phyloP scores from a whole-genome alignment of 2,329 filamentous ascomycete genomes.

The Fusarium pseudocircinatum region DNA sequence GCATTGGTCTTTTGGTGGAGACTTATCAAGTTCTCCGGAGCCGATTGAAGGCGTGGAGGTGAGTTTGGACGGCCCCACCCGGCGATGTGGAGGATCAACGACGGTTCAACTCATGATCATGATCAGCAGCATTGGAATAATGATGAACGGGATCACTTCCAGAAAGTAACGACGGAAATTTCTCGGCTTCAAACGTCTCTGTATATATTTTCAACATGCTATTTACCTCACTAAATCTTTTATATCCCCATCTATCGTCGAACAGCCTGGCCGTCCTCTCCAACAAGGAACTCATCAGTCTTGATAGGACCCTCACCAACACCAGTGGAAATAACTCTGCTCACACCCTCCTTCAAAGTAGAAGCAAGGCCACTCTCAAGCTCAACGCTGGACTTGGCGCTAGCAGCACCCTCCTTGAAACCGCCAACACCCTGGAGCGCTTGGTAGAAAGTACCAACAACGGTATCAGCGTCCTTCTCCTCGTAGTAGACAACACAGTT shows the following conservation, averaged over 20 bases:
- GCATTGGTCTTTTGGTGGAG: not conserved
- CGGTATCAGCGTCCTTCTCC: constrained; percentile 75
- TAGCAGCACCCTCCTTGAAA: constrained; percentile 71
- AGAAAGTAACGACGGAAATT: no score
- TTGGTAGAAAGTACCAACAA: constrained; percentile 81
- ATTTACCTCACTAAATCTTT: constrained; percentile 5
- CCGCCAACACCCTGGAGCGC: constrained; percentile 72
- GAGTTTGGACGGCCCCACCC: constrained; percentile 15
- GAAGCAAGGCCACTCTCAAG: constrained; percentile 73
- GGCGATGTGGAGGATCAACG: not conserved
- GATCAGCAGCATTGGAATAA: not conserved
- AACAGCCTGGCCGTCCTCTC: constrained; percentile 67
- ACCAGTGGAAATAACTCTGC: constrained; percentile 87
- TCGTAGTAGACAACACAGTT: constrained; percentile 98
- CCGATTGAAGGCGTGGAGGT: not conserved
- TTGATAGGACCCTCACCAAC: constrained; percentile 90
- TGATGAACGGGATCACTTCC: no score
- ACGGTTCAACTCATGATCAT: not conserved
- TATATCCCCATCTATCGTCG: constrained; percentile 40
- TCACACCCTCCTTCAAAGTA: constrained; percentile 80
- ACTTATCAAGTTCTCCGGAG: not conserved
- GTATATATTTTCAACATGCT: not conserved
- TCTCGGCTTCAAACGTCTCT: not conserved
- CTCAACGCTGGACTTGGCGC: constrained; percentile 63
- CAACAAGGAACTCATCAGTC: constrained; percentile 80